Conservation (phyloP, 352 stramenopile species). For the Globisporangium emineosum region DNA sequence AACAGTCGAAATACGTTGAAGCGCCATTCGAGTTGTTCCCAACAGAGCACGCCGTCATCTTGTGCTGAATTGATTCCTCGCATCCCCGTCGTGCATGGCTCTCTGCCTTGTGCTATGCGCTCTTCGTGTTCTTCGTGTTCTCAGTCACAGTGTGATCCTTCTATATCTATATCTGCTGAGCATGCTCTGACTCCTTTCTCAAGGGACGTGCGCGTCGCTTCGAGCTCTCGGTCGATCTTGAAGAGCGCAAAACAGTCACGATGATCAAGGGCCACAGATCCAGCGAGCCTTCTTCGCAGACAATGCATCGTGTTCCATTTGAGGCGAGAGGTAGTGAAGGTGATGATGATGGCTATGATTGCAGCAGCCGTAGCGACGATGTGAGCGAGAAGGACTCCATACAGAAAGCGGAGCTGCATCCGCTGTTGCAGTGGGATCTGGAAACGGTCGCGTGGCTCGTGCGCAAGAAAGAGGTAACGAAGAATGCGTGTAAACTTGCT, state of each 20-base stretch:
- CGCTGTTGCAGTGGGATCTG: conserved; percentile 60
- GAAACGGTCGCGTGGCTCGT: conserved; percentile 33
- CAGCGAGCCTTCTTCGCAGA: not conserved
- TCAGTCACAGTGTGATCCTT: not conserved
- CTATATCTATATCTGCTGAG: too few species aligned
- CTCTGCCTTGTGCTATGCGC: too few species aligned
- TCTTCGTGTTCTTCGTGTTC: not conserved
- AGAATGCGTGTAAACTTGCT: not conserved
- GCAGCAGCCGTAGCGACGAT: not conserved
- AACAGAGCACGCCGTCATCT: not conserved
- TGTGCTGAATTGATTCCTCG: too few species aligned
- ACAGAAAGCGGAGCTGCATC: conserved; percentile 24
- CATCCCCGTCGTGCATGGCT: too few species aligned
- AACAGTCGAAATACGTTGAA: not conserved
- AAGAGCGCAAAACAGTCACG: too few species aligned
- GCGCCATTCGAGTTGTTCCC: not conserved
- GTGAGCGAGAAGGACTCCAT: not conserved
- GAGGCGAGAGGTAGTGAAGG: too few species aligned
- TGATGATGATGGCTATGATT: not conserved
- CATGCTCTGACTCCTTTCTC: not conserved
- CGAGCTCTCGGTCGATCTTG: not conserved
- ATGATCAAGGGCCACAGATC: too few species aligned
- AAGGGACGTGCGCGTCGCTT: conserved; percentile 4
- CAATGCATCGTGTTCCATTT: not conserved
- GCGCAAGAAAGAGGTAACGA: conserved; percentile 33